Evolutionary conservation across 768 basidiomycete genomes (phyloP).

Genomic region (Boletus subparvulus): DNA sequence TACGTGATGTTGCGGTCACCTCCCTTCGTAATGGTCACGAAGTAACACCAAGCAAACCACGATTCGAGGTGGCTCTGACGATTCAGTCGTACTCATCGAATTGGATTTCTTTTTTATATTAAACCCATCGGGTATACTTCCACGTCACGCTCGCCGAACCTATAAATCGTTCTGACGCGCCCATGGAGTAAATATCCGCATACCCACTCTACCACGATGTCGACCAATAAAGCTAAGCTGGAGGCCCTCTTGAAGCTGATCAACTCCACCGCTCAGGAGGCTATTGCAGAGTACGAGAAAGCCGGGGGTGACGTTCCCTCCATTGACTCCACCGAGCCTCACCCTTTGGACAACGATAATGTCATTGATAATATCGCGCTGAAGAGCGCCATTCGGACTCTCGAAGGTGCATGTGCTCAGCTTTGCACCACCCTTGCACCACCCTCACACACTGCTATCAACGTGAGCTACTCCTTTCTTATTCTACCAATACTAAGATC

Average conservation of each 20-base stretch:
- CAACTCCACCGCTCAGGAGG: slow-evolving; percentile 30
- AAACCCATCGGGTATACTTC: no score
- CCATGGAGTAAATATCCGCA: no score
- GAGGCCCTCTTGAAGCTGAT: slow-evolving; percentile 32
- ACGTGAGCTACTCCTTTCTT: no score
- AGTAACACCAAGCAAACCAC: no score
- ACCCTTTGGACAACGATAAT: slow-evolving; percentile 39
- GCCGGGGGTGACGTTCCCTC: slow-evolving; percentile 29
- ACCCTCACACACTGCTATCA: no score
- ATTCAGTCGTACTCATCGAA: no score
- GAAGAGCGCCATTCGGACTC: slow-evolving; percentile 25
- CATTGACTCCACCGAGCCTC: slow-evolving; percentile 34
- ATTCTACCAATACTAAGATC: not conserved
- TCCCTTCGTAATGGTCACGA: no score
- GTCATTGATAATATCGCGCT: slow-evolving; percentile 22
- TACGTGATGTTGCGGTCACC: no score
- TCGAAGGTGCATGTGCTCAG: slow-evolving; percentile 39
- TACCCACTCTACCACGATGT: slow-evolving; percentile 12
- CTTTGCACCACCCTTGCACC: slow-evolving; percentile 33
- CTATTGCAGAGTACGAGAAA: slow-evolving; percentile 35
- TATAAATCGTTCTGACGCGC: no score
- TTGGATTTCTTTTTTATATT: no score
- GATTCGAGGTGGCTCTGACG: no score
- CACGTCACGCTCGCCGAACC: no score
- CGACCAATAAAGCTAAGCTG: slow-evolving; percentile 24